Conservation (phyloP, 768 basidiomycete species). For the Chalciporus piperatus region DNA sequence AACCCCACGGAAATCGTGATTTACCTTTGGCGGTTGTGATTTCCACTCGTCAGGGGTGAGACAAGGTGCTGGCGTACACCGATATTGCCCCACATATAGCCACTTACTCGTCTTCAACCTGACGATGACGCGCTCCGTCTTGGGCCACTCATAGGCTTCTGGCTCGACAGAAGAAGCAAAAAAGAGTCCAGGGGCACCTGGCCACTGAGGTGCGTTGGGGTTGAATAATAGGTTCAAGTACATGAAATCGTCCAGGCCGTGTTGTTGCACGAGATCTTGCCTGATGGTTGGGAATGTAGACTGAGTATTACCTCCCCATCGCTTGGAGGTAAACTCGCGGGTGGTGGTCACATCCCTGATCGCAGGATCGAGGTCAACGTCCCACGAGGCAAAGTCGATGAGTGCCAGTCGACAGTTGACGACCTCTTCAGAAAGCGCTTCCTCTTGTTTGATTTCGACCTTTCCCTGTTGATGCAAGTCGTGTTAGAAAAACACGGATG, state of each 20-base stretch:
- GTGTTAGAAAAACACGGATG: no score
- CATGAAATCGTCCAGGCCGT: constrained; percentile 20
- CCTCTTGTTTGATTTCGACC: constrained; percentile 16
- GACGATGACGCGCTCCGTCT: constrained; percentile 6
- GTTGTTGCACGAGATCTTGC: constrained; percentile 7
- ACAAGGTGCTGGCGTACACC: constrained; percentile 4
- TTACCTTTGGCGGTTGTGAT: constrained; percentile 15
- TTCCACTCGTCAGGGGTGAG: constrained; percentile 17
- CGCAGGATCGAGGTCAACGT: constrained; percentile 11
- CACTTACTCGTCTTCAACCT: constrained; percentile 12
- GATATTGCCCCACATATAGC: constrained; percentile 21
- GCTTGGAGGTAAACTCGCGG: constrained; percentile 12
- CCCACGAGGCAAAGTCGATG: background rate
- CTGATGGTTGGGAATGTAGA: constrained; percentile 14
- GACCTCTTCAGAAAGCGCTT: constrained; percentile 22
- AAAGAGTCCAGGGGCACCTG: constrained; percentile 16
- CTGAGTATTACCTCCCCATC: constrained; percentile 18
- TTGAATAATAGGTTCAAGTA: constrained; percentile 16
- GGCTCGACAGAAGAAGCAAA: constrained; percentile 5
- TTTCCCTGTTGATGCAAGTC: constrained; percentile 1
- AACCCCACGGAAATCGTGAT: background rate
- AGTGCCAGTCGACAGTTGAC: constrained; percentile 9
- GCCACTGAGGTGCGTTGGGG: constrained; percentile 15
- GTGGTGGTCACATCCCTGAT: constrained; percentile 19
- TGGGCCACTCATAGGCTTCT: background rate